phyloP scores from a whole-genome alignment of 495 filamentous ascomycete genomes.

The Hypomontagnella submonticulosa region DNA sequence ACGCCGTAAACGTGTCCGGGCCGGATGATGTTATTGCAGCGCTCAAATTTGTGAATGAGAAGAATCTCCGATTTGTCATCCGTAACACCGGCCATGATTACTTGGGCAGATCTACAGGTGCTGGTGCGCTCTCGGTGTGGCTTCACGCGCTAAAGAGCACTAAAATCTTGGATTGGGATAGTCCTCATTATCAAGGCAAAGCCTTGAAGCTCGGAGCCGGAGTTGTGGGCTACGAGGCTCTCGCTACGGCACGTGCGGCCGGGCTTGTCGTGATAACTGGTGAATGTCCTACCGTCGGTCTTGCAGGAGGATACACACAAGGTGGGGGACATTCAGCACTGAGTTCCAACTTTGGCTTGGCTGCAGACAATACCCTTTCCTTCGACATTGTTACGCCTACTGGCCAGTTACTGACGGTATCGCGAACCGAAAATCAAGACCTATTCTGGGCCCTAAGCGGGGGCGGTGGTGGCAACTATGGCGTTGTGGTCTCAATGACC shows the following conservation, averaged over 20 bases:
- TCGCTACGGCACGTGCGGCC: slow-evolving; percentile 52
- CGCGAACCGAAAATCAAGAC: slow-evolving; percentile 58
- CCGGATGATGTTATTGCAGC: slow-evolving; percentile 56
- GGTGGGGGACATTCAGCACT: slow-evolving; percentile 61
- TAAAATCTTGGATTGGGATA: slow-evolving; percentile 54
- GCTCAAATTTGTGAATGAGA: slow-evolving; percentile 58
- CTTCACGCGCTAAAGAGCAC: slow-evolving; percentile 63
- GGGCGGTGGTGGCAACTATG: slow-evolving; percentile 67
- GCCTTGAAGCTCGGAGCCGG: slow-evolving; percentile 61
- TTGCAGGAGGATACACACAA: slow-evolving; percentile 57
- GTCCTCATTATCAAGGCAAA: slow-evolving; percentile 55
- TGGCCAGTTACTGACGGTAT: slow-evolving; percentile 61
- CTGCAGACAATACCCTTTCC: slow-evolving; percentile 59
- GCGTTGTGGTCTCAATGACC: slow-evolving; percentile 61
- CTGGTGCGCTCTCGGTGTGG: slow-evolving; percentile 63
- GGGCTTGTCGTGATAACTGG: slow-evolving; percentile 57
- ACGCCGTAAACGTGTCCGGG: slow-evolving; percentile 61
- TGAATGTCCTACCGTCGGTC: slow-evolving; percentile 44
- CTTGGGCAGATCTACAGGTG: slow-evolving; percentile 63
- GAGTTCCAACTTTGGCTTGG: slow-evolving; percentile 57
- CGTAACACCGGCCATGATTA: slow-evolving; percentile 71
- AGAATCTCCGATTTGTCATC: slow-evolving; percentile 61
- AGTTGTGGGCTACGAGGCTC: slow-evolving; percentile 60
- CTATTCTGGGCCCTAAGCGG: slow-evolving; percentile 72
- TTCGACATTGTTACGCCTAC: slow-evolving; percentile 62